Base-by-base conservation (phyloP, 176 grass and related monocot genomes). In the Lolium multiflorum region DNA sequence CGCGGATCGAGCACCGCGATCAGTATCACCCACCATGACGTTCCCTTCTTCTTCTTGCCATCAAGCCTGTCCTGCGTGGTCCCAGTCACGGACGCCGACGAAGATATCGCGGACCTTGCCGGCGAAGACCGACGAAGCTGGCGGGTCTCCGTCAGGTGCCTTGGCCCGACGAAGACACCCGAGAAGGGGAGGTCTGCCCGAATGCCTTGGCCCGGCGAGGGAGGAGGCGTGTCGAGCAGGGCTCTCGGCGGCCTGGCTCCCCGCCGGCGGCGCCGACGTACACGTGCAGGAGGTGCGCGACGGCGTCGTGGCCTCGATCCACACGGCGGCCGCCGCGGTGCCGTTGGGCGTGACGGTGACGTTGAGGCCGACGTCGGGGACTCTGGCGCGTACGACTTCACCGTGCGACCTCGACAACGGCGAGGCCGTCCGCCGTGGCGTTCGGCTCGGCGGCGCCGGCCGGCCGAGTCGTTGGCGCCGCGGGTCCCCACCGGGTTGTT, bases 301-400 rank as follows among this genome's bases (percentile, higher is more conserved):
- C 47, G 67, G 87, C 82, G 76, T 21, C 18, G 76, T 80, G 84
- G n/a, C n/a, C 76, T 89, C 16, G 16, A 84, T 21, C 82, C 82
- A 89, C 56, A 89, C 79, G n/a, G 78, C 56, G 6, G 77, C 5
- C 1, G 46, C 11, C 1, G 35, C 70, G 0, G 79, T 57, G 21
- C 46, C n/a, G 48, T 67, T 82, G 10, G 76, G 57, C 12, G 37
- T 24, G 47, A 89, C 9, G 76, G 87, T 89, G 82, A 89, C 22
- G 82, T 84, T 84, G 56, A 84, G 67, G 46, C 87, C 87, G 35
- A 79, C 54, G 66, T 51, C 9, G 82, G 31, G 16, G 3, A 28
- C 21, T 64, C 46, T 0, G 21, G 66, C 2, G 44, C 67, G 17
- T 89, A 84, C 0, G 87, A 84, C 66, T 18, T 41, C 31, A 89